Evolutionary conservation across 2,329 filamentous ascomycete species (phyloP).

Genomic region (Microcyclospora pomicola): DNA sequence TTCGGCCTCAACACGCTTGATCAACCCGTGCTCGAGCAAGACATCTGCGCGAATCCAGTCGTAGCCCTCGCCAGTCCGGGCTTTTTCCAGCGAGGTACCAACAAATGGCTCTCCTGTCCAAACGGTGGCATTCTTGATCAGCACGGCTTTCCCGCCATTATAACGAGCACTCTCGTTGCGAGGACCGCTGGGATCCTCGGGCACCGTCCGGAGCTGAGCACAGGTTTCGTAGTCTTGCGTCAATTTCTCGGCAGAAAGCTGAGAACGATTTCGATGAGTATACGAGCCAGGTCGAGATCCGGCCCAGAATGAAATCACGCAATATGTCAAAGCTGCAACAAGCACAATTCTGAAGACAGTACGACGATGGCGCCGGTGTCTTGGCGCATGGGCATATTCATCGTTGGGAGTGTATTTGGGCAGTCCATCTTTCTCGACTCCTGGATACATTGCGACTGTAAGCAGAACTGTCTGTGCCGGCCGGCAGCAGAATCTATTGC

Average conservation of each 20-base stretch:
- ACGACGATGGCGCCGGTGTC: slow-evolving; percentile 7
- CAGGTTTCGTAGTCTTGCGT: slow-evolving; percentile 43
- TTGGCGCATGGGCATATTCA: not conserved
- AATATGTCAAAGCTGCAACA: slow-evolving; percentile 4
- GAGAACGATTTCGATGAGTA: slow-evolving; percentile 43
- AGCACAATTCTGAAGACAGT: slow-evolving; percentile 4
- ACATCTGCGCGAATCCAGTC: slow-evolving; percentile 48
- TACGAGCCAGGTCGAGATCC: slow-evolving; percentile 76
- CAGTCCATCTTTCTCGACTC: slow-evolving; percentile 8
- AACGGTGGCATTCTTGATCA: slow-evolving; percentile 53
- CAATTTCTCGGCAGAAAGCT: slow-evolving; percentile 40
- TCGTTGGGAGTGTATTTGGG: slow-evolving; percentile 7
- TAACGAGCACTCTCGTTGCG: slow-evolving; percentile 49
- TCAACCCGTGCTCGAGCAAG: slow-evolving; percentile 46
- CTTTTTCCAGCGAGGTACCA: slow-evolving; percentile 41
- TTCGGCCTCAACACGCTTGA: slow-evolving; percentile 37
- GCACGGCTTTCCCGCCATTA: slow-evolving; percentile 43
- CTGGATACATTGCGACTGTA: no score
- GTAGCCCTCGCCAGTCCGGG: slow-evolving; percentile 45
- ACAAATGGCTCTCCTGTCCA: slow-evolving; percentile 49
- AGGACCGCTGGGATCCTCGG: slow-evolving; percentile 41
- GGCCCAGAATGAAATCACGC: slow-evolving; percentile 1
- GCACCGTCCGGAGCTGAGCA: slow-evolving; percentile 40
- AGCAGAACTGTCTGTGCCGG: no score
- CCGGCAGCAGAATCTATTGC: no score